Conservation (phyloP, 345 rosid species). For the Chamaenerion angustifolium region DNA sequence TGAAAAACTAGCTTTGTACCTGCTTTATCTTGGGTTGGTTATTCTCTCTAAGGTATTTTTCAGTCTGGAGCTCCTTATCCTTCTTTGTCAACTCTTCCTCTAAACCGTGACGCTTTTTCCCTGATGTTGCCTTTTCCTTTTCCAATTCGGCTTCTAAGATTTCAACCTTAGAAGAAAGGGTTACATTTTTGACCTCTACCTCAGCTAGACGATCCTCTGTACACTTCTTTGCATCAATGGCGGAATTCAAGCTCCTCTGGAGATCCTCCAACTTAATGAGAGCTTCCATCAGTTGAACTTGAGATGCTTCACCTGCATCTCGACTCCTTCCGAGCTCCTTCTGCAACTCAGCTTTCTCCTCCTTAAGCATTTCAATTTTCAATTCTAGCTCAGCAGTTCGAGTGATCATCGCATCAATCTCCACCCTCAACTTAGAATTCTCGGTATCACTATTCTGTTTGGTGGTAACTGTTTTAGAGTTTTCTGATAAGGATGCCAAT, state of each 20-base stretch:
- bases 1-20: no score
- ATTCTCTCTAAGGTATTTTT: slow-evolving; percentile 17
- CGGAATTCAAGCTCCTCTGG: slow-evolving; percentile 26
- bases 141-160: slow-evolving; percentile 43
- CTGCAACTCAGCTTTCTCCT: slow-evolving; percentile 32
- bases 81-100: slow-evolving; percentile 55
- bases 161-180: slow-evolving; percentile 31
- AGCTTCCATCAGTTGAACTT: slow-evolving; percentile 37
- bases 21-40: slow-evolving; percentile 63
- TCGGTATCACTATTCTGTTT: slow-evolving; percentile 22
- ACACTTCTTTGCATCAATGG: slow-evolving; percentile 16
- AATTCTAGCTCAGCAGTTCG: slow-evolving; percentile 25
- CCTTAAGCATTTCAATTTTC: slow-evolving; percentile 14
- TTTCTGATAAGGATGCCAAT: slow-evolving; percentile 60
- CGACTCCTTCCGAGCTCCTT: slow-evolving; percentile 20
- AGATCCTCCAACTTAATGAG: slow-evolving; percentile 35
- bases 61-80: slow-evolving; percentile 31
- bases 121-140: slow-evolving; percentile 39
- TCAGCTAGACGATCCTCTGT: slow-evolving; percentile 41
- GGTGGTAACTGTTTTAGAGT: not conserved
- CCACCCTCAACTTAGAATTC: slow-evolving; percentile 26
- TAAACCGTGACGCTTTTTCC: slow-evolving; percentile 41
- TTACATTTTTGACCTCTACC: slow-evolving; percentile 36
- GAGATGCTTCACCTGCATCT: slow-evolving; percentile 17
- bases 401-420: slow-evolving; percentile 28